Evolutionary conservation across 495 filamentous ascomycete species (phyloP).

Genomic region (Podospora australis): DNA sequence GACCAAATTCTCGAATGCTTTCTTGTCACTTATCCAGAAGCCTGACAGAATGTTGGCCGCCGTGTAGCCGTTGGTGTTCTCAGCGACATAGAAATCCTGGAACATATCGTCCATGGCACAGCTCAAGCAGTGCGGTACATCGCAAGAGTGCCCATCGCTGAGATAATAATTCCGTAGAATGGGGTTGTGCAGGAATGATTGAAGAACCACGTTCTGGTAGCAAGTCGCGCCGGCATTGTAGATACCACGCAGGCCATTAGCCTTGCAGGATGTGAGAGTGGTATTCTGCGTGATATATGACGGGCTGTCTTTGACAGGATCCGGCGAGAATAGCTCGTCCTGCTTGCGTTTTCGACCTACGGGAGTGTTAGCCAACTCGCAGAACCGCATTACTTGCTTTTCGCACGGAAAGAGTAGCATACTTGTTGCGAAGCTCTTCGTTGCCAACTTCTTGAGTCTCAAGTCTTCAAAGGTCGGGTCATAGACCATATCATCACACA

Average conservation of each 20-base stretch:
- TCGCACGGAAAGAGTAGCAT: neutral
- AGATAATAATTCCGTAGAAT: conserved; percentile 81
- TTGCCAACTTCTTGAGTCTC: conserved; percentile 51
- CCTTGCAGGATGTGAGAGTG: conserved; percentile 57
- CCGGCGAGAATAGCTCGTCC: conserved; percentile 48
- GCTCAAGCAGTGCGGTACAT: conserved; percentile 62
- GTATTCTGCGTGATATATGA: conserved; percentile 55
- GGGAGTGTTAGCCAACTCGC: too few relatives aligned
- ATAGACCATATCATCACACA: conserved; percentile 80
- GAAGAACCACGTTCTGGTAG: conserved; percentile 87
- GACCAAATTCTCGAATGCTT: conserved; percentile 61
- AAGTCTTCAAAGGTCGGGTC: conserved; percentile 76
- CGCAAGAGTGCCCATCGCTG: conserved; percentile 75
- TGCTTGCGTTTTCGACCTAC: conserved; percentile 52
- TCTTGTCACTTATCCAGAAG: conserved; percentile 67
- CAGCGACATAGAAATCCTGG: conserved; percentile 75
- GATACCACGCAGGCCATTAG: conserved; percentile 73
- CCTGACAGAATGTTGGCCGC: conserved; percentile 72
- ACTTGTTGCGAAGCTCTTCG: conserved; percentile 43
- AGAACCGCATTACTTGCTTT: too few relatives aligned
- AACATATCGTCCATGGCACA: conserved; percentile 91
- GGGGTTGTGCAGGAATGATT: conserved; percentile 83
- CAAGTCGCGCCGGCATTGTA: conserved; percentile 93
- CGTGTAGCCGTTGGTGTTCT: conserved; percentile 76
- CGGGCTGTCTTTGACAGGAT: conserved; percentile 51